phyloP scores from a whole-genome alignment of 768 basidiomycete genomes.

The Tulasnella sp. region DNA sequence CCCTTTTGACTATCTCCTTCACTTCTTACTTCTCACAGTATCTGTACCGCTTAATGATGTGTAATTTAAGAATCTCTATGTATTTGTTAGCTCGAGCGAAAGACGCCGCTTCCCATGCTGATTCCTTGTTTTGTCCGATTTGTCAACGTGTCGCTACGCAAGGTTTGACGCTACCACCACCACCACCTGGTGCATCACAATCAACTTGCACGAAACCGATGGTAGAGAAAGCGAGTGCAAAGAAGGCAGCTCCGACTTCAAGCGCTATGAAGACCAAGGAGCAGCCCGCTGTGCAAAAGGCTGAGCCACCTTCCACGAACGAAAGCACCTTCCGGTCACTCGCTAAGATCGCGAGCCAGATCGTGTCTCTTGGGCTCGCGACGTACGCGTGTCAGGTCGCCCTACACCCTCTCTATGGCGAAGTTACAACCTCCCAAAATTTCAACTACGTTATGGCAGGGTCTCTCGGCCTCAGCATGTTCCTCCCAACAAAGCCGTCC shows the following conservation, averaged over 20 bases:
- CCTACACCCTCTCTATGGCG: slow-evolving; percentile 66
- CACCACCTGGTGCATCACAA: neutral
- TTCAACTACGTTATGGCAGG: slow-evolving; percentile 43
- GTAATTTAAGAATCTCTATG: neutral
- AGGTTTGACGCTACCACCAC: neutral
- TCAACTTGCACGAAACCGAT: neutral
- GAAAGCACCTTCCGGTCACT: neutral
- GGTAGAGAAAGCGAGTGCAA: neutral
- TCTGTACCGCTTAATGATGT: neutral
- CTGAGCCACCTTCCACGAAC: neutral
- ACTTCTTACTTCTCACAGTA: neutral
- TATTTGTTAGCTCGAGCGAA: neutral
- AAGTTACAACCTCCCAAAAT: slow-evolving; percentile 50
- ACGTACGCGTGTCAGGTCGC: slow-evolving; percentile 60
- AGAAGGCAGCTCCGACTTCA: neutral
- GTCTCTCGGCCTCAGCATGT: slow-evolving; percentile 38
- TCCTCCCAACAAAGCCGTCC: slow-evolving; percentile 37
- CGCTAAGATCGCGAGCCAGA: slow-evolving; percentile 32
- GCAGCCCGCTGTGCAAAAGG: neutral
- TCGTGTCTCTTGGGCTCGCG: slow-evolving; percentile 49
- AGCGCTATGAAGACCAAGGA: slow-evolving; percentile 6
- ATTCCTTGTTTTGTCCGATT: neutral
- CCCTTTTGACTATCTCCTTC: neutral
- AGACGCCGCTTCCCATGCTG: neutral
- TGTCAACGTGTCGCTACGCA: slow-evolving; percentile 17